Conservation (phyloP, 2,329 filamentous ascomycete species). For the Botrytis aclada region DNA sequence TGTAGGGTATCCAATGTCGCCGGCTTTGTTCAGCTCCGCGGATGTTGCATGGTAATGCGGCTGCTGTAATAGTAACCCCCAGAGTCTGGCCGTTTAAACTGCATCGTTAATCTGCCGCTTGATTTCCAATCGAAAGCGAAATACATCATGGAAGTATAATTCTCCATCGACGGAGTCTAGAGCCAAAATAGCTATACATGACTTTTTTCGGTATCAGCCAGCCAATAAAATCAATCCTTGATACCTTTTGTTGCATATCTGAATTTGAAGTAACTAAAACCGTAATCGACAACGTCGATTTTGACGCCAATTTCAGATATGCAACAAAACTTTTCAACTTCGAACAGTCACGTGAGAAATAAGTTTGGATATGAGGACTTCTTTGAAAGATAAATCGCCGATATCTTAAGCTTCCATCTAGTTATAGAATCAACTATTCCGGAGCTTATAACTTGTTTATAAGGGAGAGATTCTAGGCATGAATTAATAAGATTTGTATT, state of each 20-base stretch:
- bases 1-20: background rate
- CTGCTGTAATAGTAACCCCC: background rate
- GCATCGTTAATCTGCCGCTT: rapidly evolving
- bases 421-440: no score
- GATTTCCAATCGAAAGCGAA: background rate
- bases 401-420: no score
- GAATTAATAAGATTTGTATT: no score
- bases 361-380: no score
- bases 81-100: background rate
- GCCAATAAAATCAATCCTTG: background rate
- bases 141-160: background rate
- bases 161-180: background rate
- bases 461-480: no score
- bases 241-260: background rate
- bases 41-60: background rate
- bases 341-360: background rate
- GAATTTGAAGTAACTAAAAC: background rate
- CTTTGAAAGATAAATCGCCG: no score
- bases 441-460: no score
- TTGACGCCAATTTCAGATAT: background rate
- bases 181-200: background rate
- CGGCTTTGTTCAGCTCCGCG: background rate
- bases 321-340: background rate
- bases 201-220: background rate
- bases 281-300: background rate